Base-by-base conservation (phyloP, 2,329 filamentous ascomycete species). In the Colletotrichum cuscutae region DNA sequence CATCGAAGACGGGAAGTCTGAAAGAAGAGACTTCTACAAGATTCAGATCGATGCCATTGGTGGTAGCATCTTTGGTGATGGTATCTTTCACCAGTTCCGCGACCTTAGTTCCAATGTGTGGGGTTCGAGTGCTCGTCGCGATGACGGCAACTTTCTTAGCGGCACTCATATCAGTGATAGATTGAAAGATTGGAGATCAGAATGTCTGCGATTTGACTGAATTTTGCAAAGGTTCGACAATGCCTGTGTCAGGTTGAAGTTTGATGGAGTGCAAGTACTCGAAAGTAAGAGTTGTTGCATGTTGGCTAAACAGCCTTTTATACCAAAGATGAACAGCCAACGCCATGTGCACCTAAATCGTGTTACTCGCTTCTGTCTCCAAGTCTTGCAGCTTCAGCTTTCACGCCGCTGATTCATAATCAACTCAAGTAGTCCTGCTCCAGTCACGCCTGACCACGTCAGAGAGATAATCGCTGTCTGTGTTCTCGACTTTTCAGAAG, bases 1-100 rank as follows among this genome's bases (percentile, higher is more conserved):
- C 86, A 75, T 87, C 81, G 63, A 79, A 86, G 7, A 88, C 75
- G 11, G 86, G 86, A 7, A 88, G 83, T 62, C 82, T 80, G 73
- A 82, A 83, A 49, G 80, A 76, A 35, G 78, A 77, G 19, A 86
- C 67, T 70, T 86, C 82, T 57, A 86, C 77, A 24, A 76, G 71
- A 4, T 73, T 62, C 32, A 84, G n/a, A 4, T 72, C 71, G 64
- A 79, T 75, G 19, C 72, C 68, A 73, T 37, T 63, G 5, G 71
- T 63, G 4, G 63, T 67, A 28, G 78, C 72, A 9, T 75, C 73
- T 26, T 77, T 73, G 63, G 79, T 73, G 24, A 84, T 67, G 46
- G 76, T 66, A 19, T 76, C 74, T 42, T 77, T 75, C 62, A 85
- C 80, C 61, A 82, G 75, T n/a, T 73, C 75, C 6, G 81, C 78